These are phyloP conservation scores for Colletotrichum sp. DNA, from an alignment of 2,329 filamentous ascomycete species.

Conservation along the genomic window DNA sequence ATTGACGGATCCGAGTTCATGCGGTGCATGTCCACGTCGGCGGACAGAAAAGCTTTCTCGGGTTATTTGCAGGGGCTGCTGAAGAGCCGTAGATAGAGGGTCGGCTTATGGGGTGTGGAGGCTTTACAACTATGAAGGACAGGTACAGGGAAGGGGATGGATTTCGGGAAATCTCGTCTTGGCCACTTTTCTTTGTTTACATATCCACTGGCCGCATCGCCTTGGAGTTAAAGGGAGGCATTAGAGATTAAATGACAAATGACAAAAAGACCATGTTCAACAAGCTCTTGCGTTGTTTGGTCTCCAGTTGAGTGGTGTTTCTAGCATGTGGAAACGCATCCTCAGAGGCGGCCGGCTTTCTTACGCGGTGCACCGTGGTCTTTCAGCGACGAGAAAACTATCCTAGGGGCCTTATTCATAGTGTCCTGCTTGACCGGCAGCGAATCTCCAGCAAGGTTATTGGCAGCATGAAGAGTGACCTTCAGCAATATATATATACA, in stretches of 20 bases:
- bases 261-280: constrained; percentile 17
- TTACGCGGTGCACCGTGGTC: too few species aligned
- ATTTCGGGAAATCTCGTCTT: constrained; percentile 7
- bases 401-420: too few species aligned
- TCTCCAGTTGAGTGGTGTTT: too few species aligned
- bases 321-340: too few species aligned
- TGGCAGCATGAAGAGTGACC: too few species aligned
- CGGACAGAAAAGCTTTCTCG: constrained; percentile 65
- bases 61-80: constrained; percentile 66
- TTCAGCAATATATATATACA: too few species aligned
- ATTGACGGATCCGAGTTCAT: constrained; percentile 66
- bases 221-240: constrained; percentile 22
- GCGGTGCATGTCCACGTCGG: constrained; percentile 59
- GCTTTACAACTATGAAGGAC: not conserved
- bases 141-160: not conserved
- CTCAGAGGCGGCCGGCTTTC: too few species aligned
- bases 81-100: constrained; percentile 41
- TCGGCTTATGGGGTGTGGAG: not conserved
- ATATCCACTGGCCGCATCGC: constrained; percentile 22
- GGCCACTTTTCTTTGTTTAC: constrained; percentile 22
- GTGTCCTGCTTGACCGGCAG: too few species aligned
- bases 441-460: too few species aligned
- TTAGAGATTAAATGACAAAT: constrained; percentile 22
- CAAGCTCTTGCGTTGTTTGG: too few species aligned
- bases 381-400: too few species aligned